Conservation (phyloP, 164 flowering plant species). For the Vitis riparia region DNA sequence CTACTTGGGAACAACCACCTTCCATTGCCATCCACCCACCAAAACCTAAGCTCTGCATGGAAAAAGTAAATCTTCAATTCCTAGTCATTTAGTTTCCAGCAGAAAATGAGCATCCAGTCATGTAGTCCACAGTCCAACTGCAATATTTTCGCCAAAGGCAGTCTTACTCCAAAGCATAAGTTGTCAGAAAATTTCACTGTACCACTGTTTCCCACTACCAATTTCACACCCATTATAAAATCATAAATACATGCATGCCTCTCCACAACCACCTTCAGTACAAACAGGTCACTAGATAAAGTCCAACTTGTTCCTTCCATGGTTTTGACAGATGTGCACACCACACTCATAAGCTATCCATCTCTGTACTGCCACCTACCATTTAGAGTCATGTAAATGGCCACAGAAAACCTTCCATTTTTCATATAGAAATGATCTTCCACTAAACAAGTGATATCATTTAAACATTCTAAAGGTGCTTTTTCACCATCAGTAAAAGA, state of each 20-base stretch:
- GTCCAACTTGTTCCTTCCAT: background rate
- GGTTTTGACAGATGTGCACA: background rate
- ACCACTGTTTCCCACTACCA: background rate
- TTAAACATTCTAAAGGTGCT: no score
- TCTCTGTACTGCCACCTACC: background rate
- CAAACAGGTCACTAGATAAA: slow-evolving; percentile 2
- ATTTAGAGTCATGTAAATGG: background rate
- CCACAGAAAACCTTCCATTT: no score
- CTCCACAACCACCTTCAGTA: background rate
- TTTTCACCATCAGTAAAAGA: no score
- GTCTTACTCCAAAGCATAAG: background rate
- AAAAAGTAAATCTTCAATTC: background rate
- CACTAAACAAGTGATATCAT: no score
- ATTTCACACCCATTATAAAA: background rate
- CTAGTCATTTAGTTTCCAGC: background rate
- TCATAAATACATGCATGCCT: background rate
- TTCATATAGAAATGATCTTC: no score
- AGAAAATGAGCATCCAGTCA: slow-evolving; percentile 1
- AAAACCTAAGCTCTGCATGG: slow-evolving; percentile 9
- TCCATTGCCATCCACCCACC: slow-evolving; percentile 6
- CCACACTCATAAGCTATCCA: background rate
- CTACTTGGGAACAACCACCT: background rate
- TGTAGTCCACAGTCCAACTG: background rate
- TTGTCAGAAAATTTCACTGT: background rate
- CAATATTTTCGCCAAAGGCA: background rate